Percentiles rank a stretch among this genome's conserved stretches.
Conservation (phyloP, 2,329 filamentous ascomycete genomes). For the Xylaria sp. region DNA sequence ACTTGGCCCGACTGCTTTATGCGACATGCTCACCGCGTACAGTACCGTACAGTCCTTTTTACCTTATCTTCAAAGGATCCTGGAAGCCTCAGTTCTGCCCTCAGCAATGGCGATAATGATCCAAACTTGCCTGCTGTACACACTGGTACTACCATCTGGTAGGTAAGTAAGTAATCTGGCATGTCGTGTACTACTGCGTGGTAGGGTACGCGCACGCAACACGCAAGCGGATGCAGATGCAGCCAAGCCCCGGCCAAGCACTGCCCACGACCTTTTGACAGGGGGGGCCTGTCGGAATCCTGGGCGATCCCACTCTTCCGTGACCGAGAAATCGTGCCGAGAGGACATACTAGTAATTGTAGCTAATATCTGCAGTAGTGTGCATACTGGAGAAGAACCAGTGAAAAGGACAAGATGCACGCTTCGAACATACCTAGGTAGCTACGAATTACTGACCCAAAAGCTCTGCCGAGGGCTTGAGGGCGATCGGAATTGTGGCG, state of each 20-base stretch:
- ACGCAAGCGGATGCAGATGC: conserved; percentile 35
- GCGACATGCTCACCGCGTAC: background rate
- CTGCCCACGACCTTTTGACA: conserved; percentile 16
- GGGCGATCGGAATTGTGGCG: background rate
- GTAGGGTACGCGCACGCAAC: conserved; percentile 24
- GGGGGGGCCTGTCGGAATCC: conserved; percentile 18
- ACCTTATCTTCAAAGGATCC: conserved; percentile 19
- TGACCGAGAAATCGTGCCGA: conserved; percentile 14
- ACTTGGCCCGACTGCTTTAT: conserved; percentile 2
- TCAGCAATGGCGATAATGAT: background rate
- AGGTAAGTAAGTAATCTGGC: background rate
- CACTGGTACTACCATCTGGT: background rate
- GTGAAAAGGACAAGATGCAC: background rate
- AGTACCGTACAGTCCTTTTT: background rate
- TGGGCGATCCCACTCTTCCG: conserved; percentile 15
- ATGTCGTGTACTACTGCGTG: background rate
- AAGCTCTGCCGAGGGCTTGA: background rate
- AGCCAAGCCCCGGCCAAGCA: conserved; percentile 34
- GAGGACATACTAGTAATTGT: conserved; percentile 2
- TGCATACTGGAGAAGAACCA: background rate
- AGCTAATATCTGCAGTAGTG: background rate
- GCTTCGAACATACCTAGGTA: background rate
- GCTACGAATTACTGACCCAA: background rate
- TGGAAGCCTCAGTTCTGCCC: conserved; percentile 9
- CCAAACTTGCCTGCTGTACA: background rate